A percentile compares a stretch with the other conserved stretches of the same genome.
phyloP scores from a whole-genome alignment of 768 basidiomycete species.

The Trametes coccinea region DNA sequence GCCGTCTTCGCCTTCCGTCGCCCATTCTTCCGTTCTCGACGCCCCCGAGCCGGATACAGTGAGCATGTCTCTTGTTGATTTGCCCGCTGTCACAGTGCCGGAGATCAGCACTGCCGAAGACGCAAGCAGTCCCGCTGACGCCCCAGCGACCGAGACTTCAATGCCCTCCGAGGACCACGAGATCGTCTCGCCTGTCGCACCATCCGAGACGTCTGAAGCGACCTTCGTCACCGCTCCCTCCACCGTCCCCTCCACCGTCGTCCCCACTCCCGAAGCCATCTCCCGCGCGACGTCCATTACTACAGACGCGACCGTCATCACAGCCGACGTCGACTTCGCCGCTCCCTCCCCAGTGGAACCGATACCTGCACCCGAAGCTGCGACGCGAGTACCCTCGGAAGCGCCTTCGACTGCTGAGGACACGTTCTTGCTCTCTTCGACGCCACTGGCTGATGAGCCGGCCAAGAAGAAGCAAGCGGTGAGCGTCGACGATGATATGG shows the following conservation, averaged over 20 bases:
- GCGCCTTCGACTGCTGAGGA: neutral
- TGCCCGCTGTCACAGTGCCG: neutral
- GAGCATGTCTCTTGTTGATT: neutral
- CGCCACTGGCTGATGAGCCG: constrained; percentile 15
- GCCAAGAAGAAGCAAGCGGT: neutral
- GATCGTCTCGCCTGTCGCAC: neutral
- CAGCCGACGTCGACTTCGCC: neutral
- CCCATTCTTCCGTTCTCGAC: neutral
- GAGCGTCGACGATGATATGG: constrained; percentile 9
- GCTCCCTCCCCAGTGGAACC: neutral
- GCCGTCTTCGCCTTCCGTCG: neutral
- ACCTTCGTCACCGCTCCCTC: constrained; percentile 1
- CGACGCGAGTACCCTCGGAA: constrained; percentile 1
- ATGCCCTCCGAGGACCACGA: neutral
- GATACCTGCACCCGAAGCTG: neutral
- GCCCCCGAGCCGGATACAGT: neutral
- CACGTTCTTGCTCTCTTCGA: constrained; percentile 17
- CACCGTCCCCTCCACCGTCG: neutral
- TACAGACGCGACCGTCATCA: constrained; percentile 2
- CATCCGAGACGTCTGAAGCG: neutral
- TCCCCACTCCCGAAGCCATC: constrained; percentile 8
- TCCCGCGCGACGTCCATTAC: constrained; percentile 7
- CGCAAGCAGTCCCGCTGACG: no score
- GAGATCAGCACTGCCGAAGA: neutral
- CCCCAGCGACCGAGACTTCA: no score